Conservation (phyloP, 2,329 filamentous ascomycete genomes). For the Cladorrhinum sp. region DNA sequence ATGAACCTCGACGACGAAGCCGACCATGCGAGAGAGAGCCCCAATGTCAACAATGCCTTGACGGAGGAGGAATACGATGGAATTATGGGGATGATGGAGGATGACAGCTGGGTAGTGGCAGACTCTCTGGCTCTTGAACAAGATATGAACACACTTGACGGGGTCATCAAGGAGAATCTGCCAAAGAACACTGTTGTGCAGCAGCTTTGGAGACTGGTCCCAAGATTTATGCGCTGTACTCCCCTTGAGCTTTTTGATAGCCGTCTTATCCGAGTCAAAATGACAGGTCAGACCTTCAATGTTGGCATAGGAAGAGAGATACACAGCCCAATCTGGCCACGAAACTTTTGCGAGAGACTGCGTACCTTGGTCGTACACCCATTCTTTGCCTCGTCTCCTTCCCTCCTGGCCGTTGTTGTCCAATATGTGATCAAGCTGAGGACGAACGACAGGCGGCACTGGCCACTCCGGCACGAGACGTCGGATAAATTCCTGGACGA, state of each 20-base stretch:
- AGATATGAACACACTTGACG: no score
- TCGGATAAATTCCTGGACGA: not conserved
- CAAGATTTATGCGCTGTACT: not conserved
- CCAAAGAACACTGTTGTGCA: no score
- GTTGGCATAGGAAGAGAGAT: no score
- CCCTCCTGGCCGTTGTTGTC: not conserved
- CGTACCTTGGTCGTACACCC: not conserved
- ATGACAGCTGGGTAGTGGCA: no score
- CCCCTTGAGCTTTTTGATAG: not conserved
- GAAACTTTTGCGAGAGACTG: not conserved
- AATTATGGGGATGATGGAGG: no score
- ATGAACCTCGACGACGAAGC: no score
- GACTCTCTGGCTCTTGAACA: no score
- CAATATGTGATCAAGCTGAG: not conserved
- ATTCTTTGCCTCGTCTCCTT: not conserved
- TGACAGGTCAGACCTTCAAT: not conserved
- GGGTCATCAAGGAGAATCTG: no score
- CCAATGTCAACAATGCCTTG: no score
- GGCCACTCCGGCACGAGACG: not conserved
- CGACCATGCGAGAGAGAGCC: no score
- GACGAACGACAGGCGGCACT: not conserved
- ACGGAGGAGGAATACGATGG: no score
- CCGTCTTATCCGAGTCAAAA: not conserved
- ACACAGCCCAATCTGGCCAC: not conserved
- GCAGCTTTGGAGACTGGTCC: not conserved